These are phyloP conservation scores for Bonia amplexicaulis DNA, from an alignment of 176 grass and related monocot genomes.

Conservation along the genomic window DNA sequence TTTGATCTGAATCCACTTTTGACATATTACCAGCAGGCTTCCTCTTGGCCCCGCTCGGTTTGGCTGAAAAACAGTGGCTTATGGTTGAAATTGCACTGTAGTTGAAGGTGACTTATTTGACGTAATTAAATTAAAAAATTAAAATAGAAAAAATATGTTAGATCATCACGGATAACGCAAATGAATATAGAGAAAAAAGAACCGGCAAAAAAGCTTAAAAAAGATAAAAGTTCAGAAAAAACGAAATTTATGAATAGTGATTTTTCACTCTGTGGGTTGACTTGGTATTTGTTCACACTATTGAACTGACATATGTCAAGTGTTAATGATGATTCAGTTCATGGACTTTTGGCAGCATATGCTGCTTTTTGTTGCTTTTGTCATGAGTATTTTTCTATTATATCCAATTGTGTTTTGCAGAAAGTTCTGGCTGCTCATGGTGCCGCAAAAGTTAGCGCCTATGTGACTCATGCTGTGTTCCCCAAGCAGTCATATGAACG, in stretches of 20 bases:
- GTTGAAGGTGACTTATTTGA: too few relatives aligned
- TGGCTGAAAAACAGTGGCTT: too few relatives aligned
- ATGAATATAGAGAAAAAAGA: too few relatives aligned
- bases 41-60: too few relatives aligned
- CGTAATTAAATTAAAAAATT: too few relatives aligned
- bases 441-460: slow-evolving; percentile 88
- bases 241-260: too few relatives aligned
- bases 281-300: background rate
- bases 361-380: background rate
- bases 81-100: too few relatives aligned
- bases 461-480: slow-evolving; percentile 93
- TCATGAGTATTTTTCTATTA: background rate
- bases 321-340: background rate
- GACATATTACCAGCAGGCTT: background rate
- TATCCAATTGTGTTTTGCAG: slow-evolving; percentile 12
- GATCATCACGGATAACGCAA: too few relatives aligned
- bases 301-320: background rate
- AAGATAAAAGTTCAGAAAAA: too few relatives aligned
- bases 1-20: background rate
- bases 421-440: slow-evolving; percentile 60
- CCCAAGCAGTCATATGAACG: slow-evolving; percentile 72
- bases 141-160: too few relatives aligned
- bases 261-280: background rate
- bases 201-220: too few relatives aligned
- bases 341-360: background rate